Evolutionary conservation across 1,284 basidiomycete species (phyloP), one percentile per base, ranked within the genome.

Genomic region (Malassezia furfur): DNA sequence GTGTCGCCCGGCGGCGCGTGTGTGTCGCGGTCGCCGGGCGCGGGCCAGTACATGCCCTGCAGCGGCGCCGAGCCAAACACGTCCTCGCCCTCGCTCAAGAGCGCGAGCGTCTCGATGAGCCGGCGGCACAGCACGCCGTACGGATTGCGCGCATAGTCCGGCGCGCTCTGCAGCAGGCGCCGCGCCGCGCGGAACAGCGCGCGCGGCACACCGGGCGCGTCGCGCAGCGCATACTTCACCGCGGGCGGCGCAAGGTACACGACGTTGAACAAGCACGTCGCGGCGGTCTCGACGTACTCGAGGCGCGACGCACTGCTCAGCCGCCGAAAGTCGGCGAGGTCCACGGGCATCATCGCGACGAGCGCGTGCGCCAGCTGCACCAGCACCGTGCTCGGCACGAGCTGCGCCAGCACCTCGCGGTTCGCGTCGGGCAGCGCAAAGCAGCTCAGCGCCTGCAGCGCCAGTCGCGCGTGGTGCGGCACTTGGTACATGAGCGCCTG

Each of bases 261-360:
- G 57, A 96, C 78, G 34, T 85, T 85, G 78, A 94, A 96, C 37
- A 94, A 80, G 15, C 82, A 82, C 79, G 91, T 82, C 19, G 86
- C 80, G 40, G 82, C 77, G 57, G 86, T 84, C 77, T 93, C 88
- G 61, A 86, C 77, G 74, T 88, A 87, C 38, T 83, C 82, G 41
- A 91, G 76, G 81, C 87, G 87, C 19, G 79, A 67, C 58, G 81
- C 79, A 34, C 77, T 74, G 48, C 85, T 83, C 61, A 85, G 77
- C 59, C 88, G 76, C 60, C 83, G 80, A 67, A 88, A 88, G 74
- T 96, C 90, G 32, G 80, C 76, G 57, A 86, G 83, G 19, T 82
- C 78, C 54, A 91, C 76, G 6, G 91, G 93, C 19, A 96, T 79
- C 41, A 90, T 83, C 66, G 84, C 83, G 53, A 93, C 80, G 17